Conservation (phyloP, 176 grass and related monocot genomes). For the Carex parvula region DNA sequence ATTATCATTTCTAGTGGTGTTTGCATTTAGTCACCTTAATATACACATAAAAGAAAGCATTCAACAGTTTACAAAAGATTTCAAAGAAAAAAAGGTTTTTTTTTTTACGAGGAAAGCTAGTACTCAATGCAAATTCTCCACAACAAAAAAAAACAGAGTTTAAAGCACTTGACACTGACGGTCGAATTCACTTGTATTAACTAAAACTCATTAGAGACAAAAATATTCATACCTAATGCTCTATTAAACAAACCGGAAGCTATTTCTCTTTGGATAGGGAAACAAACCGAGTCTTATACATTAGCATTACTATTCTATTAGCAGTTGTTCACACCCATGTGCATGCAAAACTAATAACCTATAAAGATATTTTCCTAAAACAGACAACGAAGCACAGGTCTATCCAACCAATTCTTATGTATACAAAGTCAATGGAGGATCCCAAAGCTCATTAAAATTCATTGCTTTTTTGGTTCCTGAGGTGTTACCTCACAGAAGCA, state of each 20-base stretch:
- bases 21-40: not conserved
- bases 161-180: not conserved
- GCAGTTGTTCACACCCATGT: slow-evolving; percentile 37
- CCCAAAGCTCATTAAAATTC: slow-evolving; percentile 27
- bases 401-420: slow-evolving; percentile 4
- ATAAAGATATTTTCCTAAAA: slow-evolving; percentile 60
- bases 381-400: slow-evolving; percentile 36
- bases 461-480: slow-evolving; percentile 46
- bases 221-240: not conserved
- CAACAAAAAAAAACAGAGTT: not conserved
- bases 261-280: slow-evolving; percentile 9
- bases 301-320: slow-evolving; percentile 40
- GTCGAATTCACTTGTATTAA: not conserved
- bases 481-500: slow-evolving; percentile 74
- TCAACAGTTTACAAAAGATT: not conserved
- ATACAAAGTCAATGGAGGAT: slow-evolving; percentile 24
- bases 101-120: not conserved
- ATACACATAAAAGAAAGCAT: not conserved
- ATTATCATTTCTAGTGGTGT: not conserved
- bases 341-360: slow-evolving; percentile 55
- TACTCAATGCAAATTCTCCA: not conserved
- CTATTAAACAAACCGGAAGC: slow-evolving; percentile 1
- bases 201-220: not conserved
- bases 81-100: not conserved
- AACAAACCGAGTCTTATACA: slow-evolving; percentile 17